phyloP scores from a whole-genome alignment of 495 filamentous ascomycete species.

The Tuber brumale region DNA sequence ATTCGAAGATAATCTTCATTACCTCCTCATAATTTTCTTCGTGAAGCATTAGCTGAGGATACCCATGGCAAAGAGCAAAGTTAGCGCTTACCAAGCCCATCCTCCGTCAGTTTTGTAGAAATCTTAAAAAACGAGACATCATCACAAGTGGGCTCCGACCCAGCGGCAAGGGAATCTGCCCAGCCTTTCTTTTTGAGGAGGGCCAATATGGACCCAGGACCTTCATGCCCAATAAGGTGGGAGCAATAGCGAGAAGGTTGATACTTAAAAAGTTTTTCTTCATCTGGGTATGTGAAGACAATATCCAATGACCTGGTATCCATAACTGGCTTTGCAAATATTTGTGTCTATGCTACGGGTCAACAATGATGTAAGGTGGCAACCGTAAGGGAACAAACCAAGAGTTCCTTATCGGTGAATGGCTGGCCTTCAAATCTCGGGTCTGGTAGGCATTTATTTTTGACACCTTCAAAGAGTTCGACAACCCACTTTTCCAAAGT shows the following conservation, averaged over 20 bases:
- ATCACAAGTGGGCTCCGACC: slow-evolving; percentile 67
- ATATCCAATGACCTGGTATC: slow-evolving; percentile 78
- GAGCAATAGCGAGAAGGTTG: slow-evolving; percentile 87
- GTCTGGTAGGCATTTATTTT: slow-evolving; percentile 70
- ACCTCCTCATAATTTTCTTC: slow-evolving; percentile 72
- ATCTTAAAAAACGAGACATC: slow-evolving; percentile 79
- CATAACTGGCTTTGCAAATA: slow-evolving; percentile 96
- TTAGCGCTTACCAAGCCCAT: slow-evolving; percentile 51
- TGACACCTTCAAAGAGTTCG: slow-evolving; percentile 75
- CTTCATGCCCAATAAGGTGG: slow-evolving; percentile 94
- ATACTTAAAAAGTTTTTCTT: slow-evolving; percentile 71
- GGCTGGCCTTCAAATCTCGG: slow-evolving; percentile 36
- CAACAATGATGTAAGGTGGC: slow-evolving; percentile 30
- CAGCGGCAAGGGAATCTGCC: slow-evolving; percentile 82
- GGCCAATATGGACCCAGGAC: slow-evolving; percentile 89
- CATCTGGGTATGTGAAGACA: slow-evolving; percentile 81
- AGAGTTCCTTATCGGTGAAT: slow-evolving; percentile 34
- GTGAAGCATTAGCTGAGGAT: slow-evolving; percentile 46
- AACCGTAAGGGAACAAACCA: slow-evolving; percentile 27
- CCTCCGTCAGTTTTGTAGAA: slow-evolving; percentile 74
- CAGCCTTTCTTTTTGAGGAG: slow-evolving; percentile 94
- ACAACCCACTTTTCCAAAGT: slow-evolving; percentile 79
- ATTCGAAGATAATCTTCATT: slow-evolving; percentile 83
- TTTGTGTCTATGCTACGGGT: slow-evolving; percentile 66
- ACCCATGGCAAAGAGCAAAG: slow-evolving; percentile 16